Conservation (phyloP, 371 early-diverging fungal species). For the Rhizopus sp. region DNA sequence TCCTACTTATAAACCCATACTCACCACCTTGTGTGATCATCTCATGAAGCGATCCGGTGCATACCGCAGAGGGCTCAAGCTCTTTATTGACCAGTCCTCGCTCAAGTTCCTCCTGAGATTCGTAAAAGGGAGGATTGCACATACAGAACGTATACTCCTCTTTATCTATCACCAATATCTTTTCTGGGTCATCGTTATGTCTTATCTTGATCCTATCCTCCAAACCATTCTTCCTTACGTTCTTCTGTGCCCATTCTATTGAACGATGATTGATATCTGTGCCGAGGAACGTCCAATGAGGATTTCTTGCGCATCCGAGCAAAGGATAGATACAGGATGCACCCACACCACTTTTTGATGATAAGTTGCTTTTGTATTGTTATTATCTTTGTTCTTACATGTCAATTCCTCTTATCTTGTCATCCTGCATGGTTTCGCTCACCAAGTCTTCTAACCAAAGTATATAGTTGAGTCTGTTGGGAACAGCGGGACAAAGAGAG, state of each 20-base stretch:
- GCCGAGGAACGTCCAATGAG: slow-evolving; percentile 58
- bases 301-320: slow-evolving; percentile 53
- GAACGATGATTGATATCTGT: slow-evolving; percentile 61
- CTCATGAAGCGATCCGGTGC: slow-evolving; percentile 59
- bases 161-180: slow-evolving; percentile 29
- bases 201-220: slow-evolving; percentile 43
- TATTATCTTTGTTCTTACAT: slow-evolving; percentile 45
- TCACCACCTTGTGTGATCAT: slow-evolving; percentile 75
- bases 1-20: slow-evolving; percentile 53
- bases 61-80: slow-evolving; percentile 54
- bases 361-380: neutral
- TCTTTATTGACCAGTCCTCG: slow-evolving; percentile 42
- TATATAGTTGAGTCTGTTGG: slow-evolving; percentile 68
- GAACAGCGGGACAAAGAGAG: slow-evolving; percentile 66
- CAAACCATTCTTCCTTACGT: slow-evolving; percentile 55
- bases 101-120: slow-evolving; percentile 46
- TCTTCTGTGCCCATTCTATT: slow-evolving; percentile 55
- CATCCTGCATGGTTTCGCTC: slow-evolving; percentile 22
- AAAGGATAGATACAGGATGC: slow-evolving; percentile 80
- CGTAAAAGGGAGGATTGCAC: slow-evolving; percentile 81
- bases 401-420: slow-evolving; percentile 50
- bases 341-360: slow-evolving; percentile 62
- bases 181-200: slow-evolving; percentile 32
- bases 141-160: slow-evolving; percentile 59
- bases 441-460: slow-evolving; percentile 67